Conservation (phyloP, 139 green algal genomes). For the Ettlia oleoabundans region DNA sequence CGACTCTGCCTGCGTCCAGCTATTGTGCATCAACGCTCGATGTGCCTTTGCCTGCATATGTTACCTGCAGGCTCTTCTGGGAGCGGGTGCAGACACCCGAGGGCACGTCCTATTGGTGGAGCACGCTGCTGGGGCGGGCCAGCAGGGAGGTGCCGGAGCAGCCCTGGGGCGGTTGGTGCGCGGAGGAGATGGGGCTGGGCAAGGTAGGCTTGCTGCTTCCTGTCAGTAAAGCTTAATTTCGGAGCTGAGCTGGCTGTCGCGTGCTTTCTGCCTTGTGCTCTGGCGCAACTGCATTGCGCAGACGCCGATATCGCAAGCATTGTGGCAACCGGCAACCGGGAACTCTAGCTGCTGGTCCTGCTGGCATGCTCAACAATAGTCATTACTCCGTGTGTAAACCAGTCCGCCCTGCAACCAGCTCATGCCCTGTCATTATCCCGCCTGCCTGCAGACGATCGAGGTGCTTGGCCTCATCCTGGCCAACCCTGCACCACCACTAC, state of each 20-base stretch:
- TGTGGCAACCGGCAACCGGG: not conserved
- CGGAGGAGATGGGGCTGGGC: conserved; percentile 73
- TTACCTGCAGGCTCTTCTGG: conserved; percentile 36
- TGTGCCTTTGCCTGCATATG: too few species aligned
- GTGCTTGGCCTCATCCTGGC: conserved; percentile 69
- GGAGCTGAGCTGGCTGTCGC: not conserved
- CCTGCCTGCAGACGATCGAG: conserved; percentile 65
- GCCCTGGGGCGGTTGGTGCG: conserved; percentile 52
- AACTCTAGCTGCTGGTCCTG: conserved; percentile 29
- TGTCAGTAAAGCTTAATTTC: not conserved
- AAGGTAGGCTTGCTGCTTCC: conserved; percentile 10
- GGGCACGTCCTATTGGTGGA: conserved; percentile 42
- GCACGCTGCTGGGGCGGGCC: conserved; percentile 43
- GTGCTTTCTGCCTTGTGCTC: not conserved
- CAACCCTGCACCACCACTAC: conserved; percentile 47
- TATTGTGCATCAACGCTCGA: not conserved
- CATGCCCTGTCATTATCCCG: not conserved
- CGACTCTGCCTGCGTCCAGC: not conserved
- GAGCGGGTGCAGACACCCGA: conserved; percentile 1
- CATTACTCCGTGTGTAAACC: too few species aligned
- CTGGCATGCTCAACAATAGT: too few species aligned
- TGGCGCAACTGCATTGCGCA: too few species aligned
- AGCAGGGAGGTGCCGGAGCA: conserved; percentile 42
- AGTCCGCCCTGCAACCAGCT: not conserved
- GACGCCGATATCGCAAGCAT: too few species aligned